Conservation (phyloP, 2,329 filamentous ascomycete species). For the Monosporascus sp. region DNA sequence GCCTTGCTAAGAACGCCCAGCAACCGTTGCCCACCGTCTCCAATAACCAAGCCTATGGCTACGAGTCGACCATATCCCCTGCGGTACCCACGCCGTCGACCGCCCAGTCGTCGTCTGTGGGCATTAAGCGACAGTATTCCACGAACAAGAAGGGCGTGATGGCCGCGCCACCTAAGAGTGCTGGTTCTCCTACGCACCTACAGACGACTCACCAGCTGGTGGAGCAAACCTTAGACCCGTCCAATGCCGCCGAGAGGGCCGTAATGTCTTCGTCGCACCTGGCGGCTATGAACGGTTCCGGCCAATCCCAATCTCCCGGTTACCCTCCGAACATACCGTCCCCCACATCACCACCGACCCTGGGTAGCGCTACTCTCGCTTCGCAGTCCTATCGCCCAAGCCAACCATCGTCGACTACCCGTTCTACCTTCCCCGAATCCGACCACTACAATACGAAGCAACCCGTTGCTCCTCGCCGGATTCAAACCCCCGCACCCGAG, state of each 20-base stretch:
- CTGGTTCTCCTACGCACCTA: conserved; percentile 63
- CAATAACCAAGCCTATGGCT: conserved; percentile 41
- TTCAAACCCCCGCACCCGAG: conserved; percentile 58
- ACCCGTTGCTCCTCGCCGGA: conserved; percentile 45
- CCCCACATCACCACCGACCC: conserved; percentile 61
- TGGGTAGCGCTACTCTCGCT: conserved; percentile 48
- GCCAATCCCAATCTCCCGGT: conserved; percentile 48
- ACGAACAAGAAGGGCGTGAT: conserved; percentile 67
- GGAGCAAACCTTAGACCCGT: conserved; percentile 63
- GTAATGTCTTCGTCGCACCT: conserved; percentile 65
- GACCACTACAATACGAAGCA: conserved; percentile 39
- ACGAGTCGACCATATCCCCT: conserved; percentile 51
- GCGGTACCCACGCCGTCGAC: conserved; percentile 53
- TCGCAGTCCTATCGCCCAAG: conserved; percentile 57
- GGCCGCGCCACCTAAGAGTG: conserved; percentile 67
- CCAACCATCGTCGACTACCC: conserved; percentile 46
- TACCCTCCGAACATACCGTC: conserved; percentile 66
- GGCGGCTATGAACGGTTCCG: conserved; percentile 61
- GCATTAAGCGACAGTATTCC: conserved; percentile 66
- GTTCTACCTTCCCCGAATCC: conserved; percentile 50
- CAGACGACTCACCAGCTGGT: conserved; percentile 61
- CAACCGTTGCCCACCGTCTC: conserved; percentile 68
- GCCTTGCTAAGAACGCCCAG: conserved; percentile 85
- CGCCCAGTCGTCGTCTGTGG: conserved; percentile 43
- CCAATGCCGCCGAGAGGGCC: conserved; percentile 62